Conservation (phyloP, 257 asterid genomes). For the Nicotiana tabacum region DNA sequence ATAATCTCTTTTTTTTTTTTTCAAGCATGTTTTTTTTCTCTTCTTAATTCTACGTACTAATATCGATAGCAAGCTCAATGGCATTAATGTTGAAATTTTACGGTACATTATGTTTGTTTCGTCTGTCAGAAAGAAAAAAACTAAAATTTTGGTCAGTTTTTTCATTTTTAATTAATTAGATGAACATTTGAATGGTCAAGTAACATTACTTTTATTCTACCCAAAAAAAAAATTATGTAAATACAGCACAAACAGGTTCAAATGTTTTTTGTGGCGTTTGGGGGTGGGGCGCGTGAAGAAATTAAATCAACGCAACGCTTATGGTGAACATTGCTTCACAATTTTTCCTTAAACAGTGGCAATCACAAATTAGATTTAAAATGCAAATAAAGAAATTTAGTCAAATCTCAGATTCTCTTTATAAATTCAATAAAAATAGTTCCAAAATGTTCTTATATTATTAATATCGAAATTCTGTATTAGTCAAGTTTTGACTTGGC, state of each 20-base stretch:
- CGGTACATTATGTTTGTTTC: not conserved
- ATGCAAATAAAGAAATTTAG: not conserved
- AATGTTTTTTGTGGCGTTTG: not conserved
- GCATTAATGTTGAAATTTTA: not conserved
- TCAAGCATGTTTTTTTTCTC: too few relatives aligned
- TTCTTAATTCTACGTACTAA: too few relatives aligned
- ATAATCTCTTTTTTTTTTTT: too few relatives aligned
- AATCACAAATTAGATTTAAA: not conserved
- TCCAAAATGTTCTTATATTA: not conserved
- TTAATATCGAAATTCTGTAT: not conserved
- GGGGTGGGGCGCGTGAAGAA: too few relatives aligned
- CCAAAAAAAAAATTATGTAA: not conserved
- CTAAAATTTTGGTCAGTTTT: too few relatives aligned
- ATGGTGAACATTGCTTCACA: not conserved
- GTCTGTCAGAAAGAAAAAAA: too few relatives aligned
- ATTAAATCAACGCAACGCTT: too few relatives aligned
- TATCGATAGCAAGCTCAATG: not conserved
- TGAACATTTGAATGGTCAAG: too few relatives aligned
- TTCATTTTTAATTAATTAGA: too few relatives aligned
- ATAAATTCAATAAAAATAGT: too few relatives aligned
- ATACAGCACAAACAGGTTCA: not conserved
- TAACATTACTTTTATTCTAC: too few relatives aligned
- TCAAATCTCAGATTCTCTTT: not conserved
- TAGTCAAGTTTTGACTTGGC: not conserved
- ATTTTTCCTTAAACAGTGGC: not conserved